Conservation (phyloP, 208 protist species). For the Paratrypanosoma confusum region DNA sequence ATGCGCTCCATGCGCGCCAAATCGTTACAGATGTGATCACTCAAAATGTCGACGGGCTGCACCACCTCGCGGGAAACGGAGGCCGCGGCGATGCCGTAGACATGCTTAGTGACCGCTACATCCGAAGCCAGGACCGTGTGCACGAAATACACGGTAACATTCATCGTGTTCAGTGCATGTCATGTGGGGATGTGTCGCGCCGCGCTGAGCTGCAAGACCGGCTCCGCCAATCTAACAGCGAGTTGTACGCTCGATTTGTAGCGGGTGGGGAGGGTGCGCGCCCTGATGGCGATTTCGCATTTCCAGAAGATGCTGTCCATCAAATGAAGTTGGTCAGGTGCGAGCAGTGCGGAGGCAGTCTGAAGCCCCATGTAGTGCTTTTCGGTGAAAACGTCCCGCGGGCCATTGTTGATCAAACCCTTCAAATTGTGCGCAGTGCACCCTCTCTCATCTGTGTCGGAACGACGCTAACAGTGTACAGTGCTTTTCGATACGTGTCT, state of each 20-base stretch:
- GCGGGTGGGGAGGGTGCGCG: conserved; percentile 15
- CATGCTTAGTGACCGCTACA: conserved; percentile 28
- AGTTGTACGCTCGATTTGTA: conserved; percentile 18
- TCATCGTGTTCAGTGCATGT: conserved; percentile 44
- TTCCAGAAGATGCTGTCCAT: conserved; percentile 19
- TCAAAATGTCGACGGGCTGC: conserved; percentile 78
- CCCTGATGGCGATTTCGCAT: conserved; percentile 61
- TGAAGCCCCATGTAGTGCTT: conserved; percentile 79
- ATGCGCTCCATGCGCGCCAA: conserved; percentile 18
- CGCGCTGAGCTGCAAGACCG: conserved; percentile 32
- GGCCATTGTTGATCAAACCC: conserved; percentile 13
- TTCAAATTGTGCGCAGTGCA: conserved; percentile 15
- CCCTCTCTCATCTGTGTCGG: conserved; percentile 57
- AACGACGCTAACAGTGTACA: conserved; percentile 69
- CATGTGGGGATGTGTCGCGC: conserved; percentile 32
- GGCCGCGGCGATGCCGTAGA: conserved; percentile 19
- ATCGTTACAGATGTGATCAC: conserved; percentile 46
- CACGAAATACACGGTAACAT: conserved; percentile 71
- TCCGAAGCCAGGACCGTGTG: conserved; percentile 26
- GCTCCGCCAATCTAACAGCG: conserved; percentile 24
- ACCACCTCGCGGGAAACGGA: conserved; percentile 56
- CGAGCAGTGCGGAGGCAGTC: conserved; percentile 31
- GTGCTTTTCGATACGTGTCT: conserved; percentile 54
- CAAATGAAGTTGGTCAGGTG: conserved; percentile 47
- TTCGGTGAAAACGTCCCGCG: conserved; percentile 65